Percentiles rank a stretch among this genome's conserved stretches.
phyloP scores from a whole-genome alignment of 2,329 filamentous ascomycete genomes.

The Verticillium klebahnii region DNA sequence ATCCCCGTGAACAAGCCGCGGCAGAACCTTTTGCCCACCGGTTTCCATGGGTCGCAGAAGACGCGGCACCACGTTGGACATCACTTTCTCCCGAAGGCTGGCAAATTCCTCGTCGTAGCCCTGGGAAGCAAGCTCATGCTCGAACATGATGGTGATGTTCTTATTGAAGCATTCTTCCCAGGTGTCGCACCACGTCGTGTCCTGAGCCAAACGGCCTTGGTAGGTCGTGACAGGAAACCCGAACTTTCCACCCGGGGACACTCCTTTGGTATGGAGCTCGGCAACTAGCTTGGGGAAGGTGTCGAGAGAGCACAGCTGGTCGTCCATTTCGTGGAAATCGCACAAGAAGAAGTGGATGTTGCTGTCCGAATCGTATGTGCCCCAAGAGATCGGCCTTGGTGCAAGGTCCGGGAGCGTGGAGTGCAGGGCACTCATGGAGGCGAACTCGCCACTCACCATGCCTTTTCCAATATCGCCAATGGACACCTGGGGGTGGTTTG shows the following conservation, averaged over 20 bases:
- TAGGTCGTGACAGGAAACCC: constrained; percentile 27
- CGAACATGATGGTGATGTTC: neutral
- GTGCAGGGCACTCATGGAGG: neutral
- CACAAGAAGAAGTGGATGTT: neutral
- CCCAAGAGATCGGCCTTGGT: neutral
- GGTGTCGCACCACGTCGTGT: constrained; percentile 23
- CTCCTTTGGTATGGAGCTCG: neutral
- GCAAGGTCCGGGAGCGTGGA: neutral
- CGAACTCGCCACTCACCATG: neutral
- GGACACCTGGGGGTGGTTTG: too few relatives aligned
- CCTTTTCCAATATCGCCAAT: too few relatives aligned
- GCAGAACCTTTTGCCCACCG: constrained; percentile 22
- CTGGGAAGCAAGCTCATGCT: neutral
- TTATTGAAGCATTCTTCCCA: constrained; percentile 30
- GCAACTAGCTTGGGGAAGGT: neutral
- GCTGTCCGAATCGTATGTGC: neutral
- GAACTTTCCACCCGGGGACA: neutral
- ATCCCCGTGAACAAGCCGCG: constrained; percentile 26
- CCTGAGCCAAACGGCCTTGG: constrained; percentile 17
- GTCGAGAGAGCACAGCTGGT: neutral
- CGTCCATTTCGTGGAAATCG: neutral
- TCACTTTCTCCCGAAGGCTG: too few relatives aligned
- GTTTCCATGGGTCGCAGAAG: constrained; percentile 23
- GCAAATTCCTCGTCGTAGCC: constrained; percentile 5
- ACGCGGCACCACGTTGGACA: constrained; percentile 18